Evolutionary conservation across 2,329 filamentous ascomycete species (phyloP), one percentile per base, ranked within the genome.

Genomic region (Fusarium begoniae): DNA sequence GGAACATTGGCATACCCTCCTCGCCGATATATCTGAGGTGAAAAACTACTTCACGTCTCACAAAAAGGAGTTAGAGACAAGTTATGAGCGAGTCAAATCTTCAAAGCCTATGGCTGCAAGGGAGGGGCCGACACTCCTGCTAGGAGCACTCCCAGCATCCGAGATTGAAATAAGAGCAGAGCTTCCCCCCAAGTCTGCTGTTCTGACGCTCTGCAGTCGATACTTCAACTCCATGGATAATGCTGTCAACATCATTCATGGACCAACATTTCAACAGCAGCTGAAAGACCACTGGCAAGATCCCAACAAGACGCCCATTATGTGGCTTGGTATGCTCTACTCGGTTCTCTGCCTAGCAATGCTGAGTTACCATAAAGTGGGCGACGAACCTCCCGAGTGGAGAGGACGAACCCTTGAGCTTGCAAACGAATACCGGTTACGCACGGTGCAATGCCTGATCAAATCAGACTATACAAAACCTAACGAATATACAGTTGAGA

Each of bases 1-100:
- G 74, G 92, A 93, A 63, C 93, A 96, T 81, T 97, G 94, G 94
- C 92, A 93, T 77, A 90, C 92, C 44, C 90, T 97, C 60, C 84
- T 97, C 62, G 87, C 90, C 75, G 93, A 95, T 82, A 96, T 99
- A 73, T 88, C 94, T 15, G 96, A 99, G 84, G 96, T 99, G 32
- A 97, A 96, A 80, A 95, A 92, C 76, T 98, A 96, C 83, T 98
- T 97, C 78, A 84, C 85, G 24, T 90, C 88, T 41, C 94, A 98
- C 83, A 97, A 96, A 81, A 95, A 96, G 79, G 95, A 98, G 74
- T 88, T 96, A 68, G 94, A 97, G 80, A 91, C 91, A 66, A 95
- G 95, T 76, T 91, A 94, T 76, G 91, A 93, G 77, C 92, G 91
- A 77, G 91, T 97, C 58, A 89, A 92, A 80, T 90, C 90, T 50